phyloP scores from a whole-genome alignment of 805 yeast species.

The Wickerhamomyces ciferrii region DNA sequence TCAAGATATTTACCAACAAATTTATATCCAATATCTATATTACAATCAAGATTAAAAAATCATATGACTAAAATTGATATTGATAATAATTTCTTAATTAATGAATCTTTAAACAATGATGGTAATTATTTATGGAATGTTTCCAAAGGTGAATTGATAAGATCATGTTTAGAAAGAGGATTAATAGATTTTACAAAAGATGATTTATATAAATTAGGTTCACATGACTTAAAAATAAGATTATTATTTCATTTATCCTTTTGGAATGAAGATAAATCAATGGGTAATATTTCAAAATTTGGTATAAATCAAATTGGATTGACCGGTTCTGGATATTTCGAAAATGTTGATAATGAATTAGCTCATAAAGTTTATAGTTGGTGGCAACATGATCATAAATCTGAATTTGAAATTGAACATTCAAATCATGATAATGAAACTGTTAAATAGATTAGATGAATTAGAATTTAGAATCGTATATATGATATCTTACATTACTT shows the following conservation, averaged over 20 bases:
- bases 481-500: no score
- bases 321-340: constrained; percentile 4
- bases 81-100: constrained; percentile 41
- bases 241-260: constrained; percentile 35
- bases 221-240: constrained; percentile 29
- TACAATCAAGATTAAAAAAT: constrained; percentile 30
- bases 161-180: constrained; percentile 53
- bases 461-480: background rate
- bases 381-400: constrained; percentile 7
- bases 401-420: background rate
- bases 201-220: constrained; percentile 26
- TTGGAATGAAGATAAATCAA: constrained; percentile 27
- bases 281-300: constrained; percentile 27
- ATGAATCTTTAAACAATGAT: constrained; percentile 14
- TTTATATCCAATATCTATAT: constrained; percentile 31
- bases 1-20: constrained; percentile 34
- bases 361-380: constrained; percentile 10
- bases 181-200: constrained; percentile 34
- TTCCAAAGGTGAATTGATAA: constrained; percentile 43
- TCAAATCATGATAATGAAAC: background rate
- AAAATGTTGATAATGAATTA: constrained; percentile 4
- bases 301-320: constrained; percentile 20
- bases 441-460: background rate
- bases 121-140: constrained; percentile 39
- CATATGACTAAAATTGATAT: constrained; percentile 41